Evolutionary conservation across 495 filamentous ascomycete genomes (phyloP), one percentile per base, ranked within the genome.

Genomic region (Poronia punctata): DNA sequence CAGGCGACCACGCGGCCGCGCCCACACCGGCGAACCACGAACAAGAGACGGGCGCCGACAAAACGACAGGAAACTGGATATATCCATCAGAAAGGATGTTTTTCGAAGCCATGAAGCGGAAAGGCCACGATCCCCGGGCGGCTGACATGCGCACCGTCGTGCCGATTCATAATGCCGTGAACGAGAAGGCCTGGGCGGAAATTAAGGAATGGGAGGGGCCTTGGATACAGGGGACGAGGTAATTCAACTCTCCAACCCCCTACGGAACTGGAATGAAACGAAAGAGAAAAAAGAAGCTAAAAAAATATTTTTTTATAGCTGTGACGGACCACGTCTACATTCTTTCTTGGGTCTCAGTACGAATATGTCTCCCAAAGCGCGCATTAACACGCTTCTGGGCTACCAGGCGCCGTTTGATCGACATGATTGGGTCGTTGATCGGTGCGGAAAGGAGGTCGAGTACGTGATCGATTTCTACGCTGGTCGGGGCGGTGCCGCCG

Each of bases 401-500:
- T 96, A 96, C 64, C 79, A 86, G 56, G 67, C 76, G 24, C 92
- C 92, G 28, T 98, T 98, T 59, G 92, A 98, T 65, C 74, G 92
- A 35, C 92, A 98, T 56, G 92, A 98, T 63, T 97, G 92, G 92
- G 83, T 95, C 11, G 82, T 98, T 7, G 89, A 97, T 61, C 70
- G 92, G 42, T 96, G 92, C 49, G 90, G 88, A n/a, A 82, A 78
- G 49, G 72, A 72, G 50, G 64, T 98, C 27, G 92, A 96, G 56
- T 98, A 98, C 58, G 80, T 98, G 18, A 98, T 98, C 62, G 92
- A 98, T 64, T 98, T 97, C 59, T 98, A 98, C 60, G 76, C 83
- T 21, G 92, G 92, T 0, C 85, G 81, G 49, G 67, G 74, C 34
- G 62, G 67, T 19, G 56, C 54, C 25, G 61, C 43, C 23, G 67